phyloP scores from a whole-genome alignment of 1,284 basidiomycete species.

The Cutaneotrichosporon arboriforme region DNA sequence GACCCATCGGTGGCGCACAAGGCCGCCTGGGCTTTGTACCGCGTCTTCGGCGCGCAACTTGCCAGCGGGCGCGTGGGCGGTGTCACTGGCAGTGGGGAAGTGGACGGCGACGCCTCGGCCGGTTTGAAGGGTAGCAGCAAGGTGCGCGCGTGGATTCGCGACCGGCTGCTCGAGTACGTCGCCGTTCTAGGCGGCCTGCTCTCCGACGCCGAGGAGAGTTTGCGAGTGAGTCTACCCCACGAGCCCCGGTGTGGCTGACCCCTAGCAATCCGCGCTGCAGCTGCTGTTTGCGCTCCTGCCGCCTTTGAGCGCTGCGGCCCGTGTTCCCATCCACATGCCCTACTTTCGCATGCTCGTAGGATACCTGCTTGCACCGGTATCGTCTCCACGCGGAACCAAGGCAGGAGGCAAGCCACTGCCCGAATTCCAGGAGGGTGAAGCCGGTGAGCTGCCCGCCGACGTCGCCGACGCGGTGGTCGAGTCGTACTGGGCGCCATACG shows the following conservation, averaged over 20 bases:
- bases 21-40: constrained; percentile 73
- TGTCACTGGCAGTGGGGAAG: constrained; percentile 17
- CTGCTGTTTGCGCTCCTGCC: constrained; percentile 76
- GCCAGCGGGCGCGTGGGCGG: constrained; percentile 56
- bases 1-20: constrained; percentile 61
- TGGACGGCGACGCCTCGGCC: constrained; percentile 6
- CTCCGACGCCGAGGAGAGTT: constrained; percentile 62
- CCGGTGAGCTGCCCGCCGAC: constrained; percentile 58
- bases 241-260: neutral
- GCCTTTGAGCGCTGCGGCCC: constrained; percentile 64
- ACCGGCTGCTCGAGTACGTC: constrained; percentile 62
- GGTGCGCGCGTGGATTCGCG: constrained; percentile 71
- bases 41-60: constrained; percentile 67
- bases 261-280: constrained; percentile 65
- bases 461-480: constrained; percentile 51
- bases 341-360: constrained; percentile 43
- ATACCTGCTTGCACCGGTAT: constrained; percentile 32
- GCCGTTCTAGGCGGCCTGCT: constrained; percentile 63
- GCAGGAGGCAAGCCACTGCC: constrained; percentile 12
- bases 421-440: constrained; percentile 31
- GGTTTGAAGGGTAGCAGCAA: constrained; percentile 53
- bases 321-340: constrained; percentile 39
- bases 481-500: constrained; percentile 49
- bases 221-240: constrained; percentile 61
- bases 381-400: constrained; percentile 43